These are phyloP conservation scores for Penicillium turbatum DNA, from an alignment of 495 filamentous ascomycete species.

Conservation along the genomic window DNA sequence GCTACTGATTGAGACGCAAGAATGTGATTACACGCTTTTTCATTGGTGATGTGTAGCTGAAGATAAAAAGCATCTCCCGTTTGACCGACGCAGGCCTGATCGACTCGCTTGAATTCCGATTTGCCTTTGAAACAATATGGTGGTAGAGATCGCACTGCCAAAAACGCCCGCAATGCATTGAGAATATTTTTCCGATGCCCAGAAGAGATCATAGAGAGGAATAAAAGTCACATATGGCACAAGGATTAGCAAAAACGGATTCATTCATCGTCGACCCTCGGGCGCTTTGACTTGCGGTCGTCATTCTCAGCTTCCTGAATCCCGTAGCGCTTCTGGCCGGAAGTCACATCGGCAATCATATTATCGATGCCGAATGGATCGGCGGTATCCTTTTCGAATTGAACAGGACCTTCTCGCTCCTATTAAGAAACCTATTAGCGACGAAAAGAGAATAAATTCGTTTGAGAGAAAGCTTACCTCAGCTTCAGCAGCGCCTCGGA, in stretches of 20 bases:
- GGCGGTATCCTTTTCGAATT: constrained; percentile 87
- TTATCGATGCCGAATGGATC: constrained; percentile 93
- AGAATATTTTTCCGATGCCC: constrained; percentile 10
- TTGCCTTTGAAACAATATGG: constrained; percentile 4
- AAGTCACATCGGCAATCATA: constrained; percentile 78
- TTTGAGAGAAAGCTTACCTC: constrained; percentile 54
- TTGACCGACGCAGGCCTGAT: background rate
- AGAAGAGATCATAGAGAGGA: constrained; percentile 1
- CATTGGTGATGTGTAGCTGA: background rate
- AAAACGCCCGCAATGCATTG: constrained; percentile 31
- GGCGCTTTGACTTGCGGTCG: constrained; percentile 65
- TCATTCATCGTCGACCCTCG: constrained; percentile 72
- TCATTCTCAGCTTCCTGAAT: constrained; percentile 66
- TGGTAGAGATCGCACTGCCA: constrained; percentile 13
- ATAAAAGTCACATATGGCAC: constrained; percentile 6
- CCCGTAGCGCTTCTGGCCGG: constrained; percentile 75
- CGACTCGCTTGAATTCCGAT: constrained; percentile 7
- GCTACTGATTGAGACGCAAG: background rate
- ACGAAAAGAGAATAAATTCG: background rate
- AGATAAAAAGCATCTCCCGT: background rate
- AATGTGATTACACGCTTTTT: background rate
- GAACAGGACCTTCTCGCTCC: constrained; percentile 86
- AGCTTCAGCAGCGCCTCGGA: constrained; percentile 82
- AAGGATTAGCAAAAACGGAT: constrained; percentile 3
- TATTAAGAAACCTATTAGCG: constrained; percentile 33